Percentiles rank a stretch among this genome's conserved stretches.
These are phyloP conservation scores for Teunomyces funiuensis DNA, from an alignment of 805 yeast genomes.

Conservation along the genomic window DNA sequence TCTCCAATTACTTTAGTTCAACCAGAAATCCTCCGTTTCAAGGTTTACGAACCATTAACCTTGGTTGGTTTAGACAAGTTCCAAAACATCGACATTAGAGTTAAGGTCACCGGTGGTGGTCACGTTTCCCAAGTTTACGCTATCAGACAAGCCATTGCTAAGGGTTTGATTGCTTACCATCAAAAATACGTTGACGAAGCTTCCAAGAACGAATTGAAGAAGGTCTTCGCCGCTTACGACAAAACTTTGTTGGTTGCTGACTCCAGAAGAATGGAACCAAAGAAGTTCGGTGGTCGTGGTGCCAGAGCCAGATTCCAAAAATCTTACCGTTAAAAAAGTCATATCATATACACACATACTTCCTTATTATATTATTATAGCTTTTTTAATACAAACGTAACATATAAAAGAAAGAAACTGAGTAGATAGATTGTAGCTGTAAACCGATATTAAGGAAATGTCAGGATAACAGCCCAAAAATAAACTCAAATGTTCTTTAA, in stretches of 20 bases:
- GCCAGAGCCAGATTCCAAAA: slow-evolving; percentile 99
- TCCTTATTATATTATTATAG: slow-evolving; percentile 7
- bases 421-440: neutral
- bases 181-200: slow-evolving; percentile 99
- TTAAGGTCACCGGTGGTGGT: slow-evolving; percentile 99
- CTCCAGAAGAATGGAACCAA: slow-evolving; percentile 99
- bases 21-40: slow-evolving; percentile 99
- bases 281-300: slow-evolving; percentile 99
- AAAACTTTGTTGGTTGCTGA: slow-evolving; percentile 99
- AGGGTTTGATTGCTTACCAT: slow-evolving; percentile 99
- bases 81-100: slow-evolving; percentile 97
- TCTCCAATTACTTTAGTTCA: slow-evolving; percentile 98
- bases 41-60: slow-evolving; percentile 99
- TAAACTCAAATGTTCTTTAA: too few relatives aligned
- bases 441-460: too few relatives aligned
- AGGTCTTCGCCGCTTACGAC: slow-evolving; percentile 96
- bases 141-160: slow-evolving; percentile 99
- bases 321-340: slow-evolving; percentile 87
- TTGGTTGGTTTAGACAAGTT: slow-evolving; percentile 98
- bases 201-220: slow-evolving; percentile 98
- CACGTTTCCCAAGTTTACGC: slow-evolving; percentile 99
- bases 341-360: slow-evolving; percentile 16
- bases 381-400: slow-evolving; percentile 10
- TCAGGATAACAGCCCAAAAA: too few relatives aligned
- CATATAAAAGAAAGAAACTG: neutral